phyloP scores from a whole-genome alignment of 163 green algal genomes.

The Volvox carteri region DNA sequence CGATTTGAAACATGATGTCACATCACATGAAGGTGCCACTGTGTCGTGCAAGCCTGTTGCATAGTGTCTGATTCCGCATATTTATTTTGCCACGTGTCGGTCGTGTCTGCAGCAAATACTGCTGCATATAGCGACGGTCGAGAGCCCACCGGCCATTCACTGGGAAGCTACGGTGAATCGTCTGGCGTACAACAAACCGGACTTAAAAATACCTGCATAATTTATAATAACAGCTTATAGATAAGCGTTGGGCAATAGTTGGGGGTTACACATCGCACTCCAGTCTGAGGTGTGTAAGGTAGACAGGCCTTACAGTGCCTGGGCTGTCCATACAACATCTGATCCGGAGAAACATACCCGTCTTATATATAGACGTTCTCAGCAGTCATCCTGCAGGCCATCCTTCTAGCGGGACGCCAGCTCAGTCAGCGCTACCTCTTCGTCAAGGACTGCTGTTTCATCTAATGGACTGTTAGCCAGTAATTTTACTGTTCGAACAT shows the following conservation, averaged over 20 bases:
- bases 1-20: neutral
- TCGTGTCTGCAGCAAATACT: neutral
- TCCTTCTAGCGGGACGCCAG: no score
- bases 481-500: neutral
- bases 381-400: no score
- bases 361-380: no score
- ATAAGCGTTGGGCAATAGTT: neutral
- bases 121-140: neutral
- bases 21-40: neutral
- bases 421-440: neutral
- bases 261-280: neutral
- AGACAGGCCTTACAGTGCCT: no score
- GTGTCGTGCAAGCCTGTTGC: neutral
- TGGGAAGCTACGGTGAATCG: slow-evolving; percentile 38
- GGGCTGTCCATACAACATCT: neutral
- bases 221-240: neutral
- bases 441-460: neutral
- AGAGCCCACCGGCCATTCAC: slow-evolving; percentile 2
- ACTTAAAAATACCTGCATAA: neutral
- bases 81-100: neutral
- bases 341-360: no score
- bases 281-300: slow-evolving; percentile 1
- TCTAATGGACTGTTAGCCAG: neutral
- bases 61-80: neutral
- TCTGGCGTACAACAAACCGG: slow-evolving; percentile 14